Conservation (phyloP, 441 rosid species). For the Adansonia rubrostipa region DNA sequence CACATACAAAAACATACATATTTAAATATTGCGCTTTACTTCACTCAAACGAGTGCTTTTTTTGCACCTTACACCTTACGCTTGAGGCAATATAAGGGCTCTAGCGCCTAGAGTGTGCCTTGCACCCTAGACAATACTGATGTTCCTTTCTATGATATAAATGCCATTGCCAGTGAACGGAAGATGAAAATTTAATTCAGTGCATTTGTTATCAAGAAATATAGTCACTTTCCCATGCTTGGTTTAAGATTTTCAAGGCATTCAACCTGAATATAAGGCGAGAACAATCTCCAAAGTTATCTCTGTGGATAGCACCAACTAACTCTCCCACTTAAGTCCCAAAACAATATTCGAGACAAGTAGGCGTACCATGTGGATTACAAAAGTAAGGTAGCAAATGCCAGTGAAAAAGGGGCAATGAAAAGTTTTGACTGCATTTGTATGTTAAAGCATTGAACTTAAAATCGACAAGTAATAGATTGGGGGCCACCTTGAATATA, state of each 20-base stretch:
- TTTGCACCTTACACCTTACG: no score
- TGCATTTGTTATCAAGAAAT: constrained; percentile 8
- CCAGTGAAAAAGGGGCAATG: not conserved
- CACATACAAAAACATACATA: no score
- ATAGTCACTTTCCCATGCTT: constrained; percentile 5
- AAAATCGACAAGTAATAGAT: not conserved
- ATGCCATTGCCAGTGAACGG: not conserved
- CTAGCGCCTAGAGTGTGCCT: no score
- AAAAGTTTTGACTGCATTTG: not conserved
- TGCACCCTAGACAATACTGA: no score
- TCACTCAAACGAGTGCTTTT: no score
- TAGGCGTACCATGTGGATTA: not conserved
- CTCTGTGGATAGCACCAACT: not conserved
- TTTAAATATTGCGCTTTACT: no score
- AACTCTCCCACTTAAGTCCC: not conserved
- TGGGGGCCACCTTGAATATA: not conserved
- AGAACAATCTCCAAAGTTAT: constrained; percentile 7
- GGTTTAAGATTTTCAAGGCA: constrained; percentile 8
- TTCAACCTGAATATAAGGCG: not conserved
- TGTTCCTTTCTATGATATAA: not conserved
- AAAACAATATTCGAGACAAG: not conserved
- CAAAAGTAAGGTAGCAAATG: not conserved
- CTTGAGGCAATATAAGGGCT: no score
- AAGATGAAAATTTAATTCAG: not conserved
- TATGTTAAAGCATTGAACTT: not conserved